These are phyloP conservation scores for Dactylella cylindrospora DNA, from an alignment of 2,329 filamentous ascomycete genomes.

Conservation along the genomic window DNA sequence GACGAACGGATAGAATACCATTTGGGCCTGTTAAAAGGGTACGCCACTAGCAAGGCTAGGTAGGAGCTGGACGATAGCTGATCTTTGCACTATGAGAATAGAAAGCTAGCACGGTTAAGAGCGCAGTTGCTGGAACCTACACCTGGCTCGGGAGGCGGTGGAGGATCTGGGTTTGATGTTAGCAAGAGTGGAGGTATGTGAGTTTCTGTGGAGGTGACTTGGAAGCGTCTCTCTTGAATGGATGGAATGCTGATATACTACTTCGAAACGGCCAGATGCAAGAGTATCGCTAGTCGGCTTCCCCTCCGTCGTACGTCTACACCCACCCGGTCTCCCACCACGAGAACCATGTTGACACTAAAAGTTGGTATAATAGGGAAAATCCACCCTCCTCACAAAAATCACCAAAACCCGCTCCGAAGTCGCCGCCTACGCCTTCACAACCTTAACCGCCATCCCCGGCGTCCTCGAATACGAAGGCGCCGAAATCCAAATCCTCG, in stretches of 20 bases:
- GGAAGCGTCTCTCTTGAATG: background rate
- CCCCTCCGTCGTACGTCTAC: slow-evolving; percentile 70
- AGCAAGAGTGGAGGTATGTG: slow-evolving; percentile 72
- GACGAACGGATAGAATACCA: slow-evolving; percentile 85
- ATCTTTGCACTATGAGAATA: too few species aligned
- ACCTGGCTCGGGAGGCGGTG: slow-evolving; percentile 73
- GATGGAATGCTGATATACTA: background rate
- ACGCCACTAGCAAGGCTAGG: too few species aligned
- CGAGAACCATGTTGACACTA: background rate
- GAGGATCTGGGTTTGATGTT: slow-evolving; percentile 81
- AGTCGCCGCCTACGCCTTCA: slow-evolving; percentile 95
- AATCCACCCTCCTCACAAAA: slow-evolving; percentile 97
- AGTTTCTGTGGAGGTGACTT: background rate
- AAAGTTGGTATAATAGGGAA: slow-evolving; percentile 57
- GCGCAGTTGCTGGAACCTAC: slow-evolving; percentile 91
- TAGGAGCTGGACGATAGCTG: too few species aligned
- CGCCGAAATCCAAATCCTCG: slow-evolving; percentile 95
- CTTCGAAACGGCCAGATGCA: slow-evolving; percentile 62
- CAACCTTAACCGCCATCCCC: slow-evolving; percentile 93
- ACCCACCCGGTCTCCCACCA: background rate
- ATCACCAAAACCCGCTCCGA: slow-evolving; percentile 98
- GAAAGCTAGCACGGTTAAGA: slow-evolving; percentile 91
- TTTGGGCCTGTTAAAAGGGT: slow-evolving; percentile 96
- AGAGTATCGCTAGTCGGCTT: slow-evolving; percentile 98
- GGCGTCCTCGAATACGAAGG: slow-evolving; percentile 97